Conservation (phyloP, 371 early-diverging fungal genomes). For the Mucor velutinosus region DNA sequence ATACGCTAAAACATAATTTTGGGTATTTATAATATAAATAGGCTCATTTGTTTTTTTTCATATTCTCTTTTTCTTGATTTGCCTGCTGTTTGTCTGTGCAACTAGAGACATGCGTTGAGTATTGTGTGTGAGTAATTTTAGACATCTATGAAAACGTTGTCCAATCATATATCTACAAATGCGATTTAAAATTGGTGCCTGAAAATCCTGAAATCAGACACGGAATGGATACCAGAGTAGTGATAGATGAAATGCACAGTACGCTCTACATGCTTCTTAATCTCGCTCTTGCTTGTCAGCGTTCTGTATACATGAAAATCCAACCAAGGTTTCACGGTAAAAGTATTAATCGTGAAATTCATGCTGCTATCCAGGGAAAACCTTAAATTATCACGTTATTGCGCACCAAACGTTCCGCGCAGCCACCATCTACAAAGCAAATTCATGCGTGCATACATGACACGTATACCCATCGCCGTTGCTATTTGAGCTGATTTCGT, state of each 20-base stretch:
- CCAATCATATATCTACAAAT: background rate
- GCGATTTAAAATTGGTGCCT: background rate
- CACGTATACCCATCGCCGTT: background rate
- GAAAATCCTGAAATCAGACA: background rate
- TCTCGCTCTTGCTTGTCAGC: background rate
- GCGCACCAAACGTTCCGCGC: background rate
- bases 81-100: background rate
- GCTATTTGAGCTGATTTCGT: too few relatives aligned
- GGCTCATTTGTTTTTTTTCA: background rate
- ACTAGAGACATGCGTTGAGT: background rate
- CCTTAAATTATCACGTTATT: slow-evolving; percentile 1
- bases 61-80: background rate
- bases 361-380: background rate
- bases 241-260: background rate
- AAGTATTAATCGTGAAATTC: background rate
- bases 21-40: background rate
- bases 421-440: background rate
- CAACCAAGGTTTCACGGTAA: background rate
- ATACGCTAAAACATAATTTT: background rate
- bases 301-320: background rate
- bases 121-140: background rate
- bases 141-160: background rate
- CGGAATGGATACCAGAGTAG: too few relatives aligned
- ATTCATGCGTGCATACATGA: background rate
- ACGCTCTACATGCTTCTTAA: background rate